Evolutionary conservation across 345 rosid genomes (phyloP).

Genomic region (Brassica juncea): DNA sequence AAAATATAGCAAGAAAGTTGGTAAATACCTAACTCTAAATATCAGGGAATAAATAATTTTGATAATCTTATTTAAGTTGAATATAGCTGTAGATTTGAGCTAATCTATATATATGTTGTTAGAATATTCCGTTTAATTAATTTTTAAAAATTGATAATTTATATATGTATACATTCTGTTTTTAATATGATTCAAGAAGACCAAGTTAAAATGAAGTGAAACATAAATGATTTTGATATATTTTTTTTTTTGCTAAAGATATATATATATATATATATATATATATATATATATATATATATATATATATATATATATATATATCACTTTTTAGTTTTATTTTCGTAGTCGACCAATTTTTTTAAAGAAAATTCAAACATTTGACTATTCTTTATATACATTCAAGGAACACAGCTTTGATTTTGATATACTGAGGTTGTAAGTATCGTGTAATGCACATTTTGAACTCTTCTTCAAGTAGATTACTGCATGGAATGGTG

Average conservation of each 20-base stretch:
- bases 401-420: slow-evolving; percentile 9
- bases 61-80: neutral
- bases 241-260: too few species aligned
- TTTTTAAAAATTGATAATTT: too few species aligned
- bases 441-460: neutral
- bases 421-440: too few species aligned
- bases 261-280: too few species aligned
- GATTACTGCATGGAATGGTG: neutral
- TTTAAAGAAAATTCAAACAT: neutral
- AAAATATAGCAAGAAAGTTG: neutral
- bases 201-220: neutral
- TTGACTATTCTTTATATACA: slow-evolving; percentile 26
- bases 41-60: neutral
- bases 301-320: too few species aligned
- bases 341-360: slow-evolving; percentile 9
- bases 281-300: too few species aligned
- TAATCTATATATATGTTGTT: neutral
- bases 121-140: neutral
- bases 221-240: neutral
- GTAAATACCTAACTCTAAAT: neutral
- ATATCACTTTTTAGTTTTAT: slow-evolving; percentile 4
- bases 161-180: neutral
- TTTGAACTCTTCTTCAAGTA: neutral
- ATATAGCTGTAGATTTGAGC: neutral
- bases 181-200: neutral